Base-by-base conservation (phyloP, 768 basidiomycete species). In the Leccinum sublutescens region DNA sequence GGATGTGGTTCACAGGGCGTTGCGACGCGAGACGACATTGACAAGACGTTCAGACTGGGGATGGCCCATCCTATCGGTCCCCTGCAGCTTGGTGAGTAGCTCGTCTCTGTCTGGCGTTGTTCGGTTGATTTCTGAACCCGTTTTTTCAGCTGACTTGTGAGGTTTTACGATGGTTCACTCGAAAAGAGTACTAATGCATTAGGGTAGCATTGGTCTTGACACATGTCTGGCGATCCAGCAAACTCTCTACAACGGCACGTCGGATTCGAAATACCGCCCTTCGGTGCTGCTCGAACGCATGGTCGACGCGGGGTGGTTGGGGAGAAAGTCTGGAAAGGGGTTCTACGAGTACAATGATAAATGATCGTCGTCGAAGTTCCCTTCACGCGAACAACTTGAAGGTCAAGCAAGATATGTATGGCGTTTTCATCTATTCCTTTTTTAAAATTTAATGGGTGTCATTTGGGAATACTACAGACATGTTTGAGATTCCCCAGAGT, bases 31-130 rank as follows among this genome's bases (percentile, higher is more conserved):
- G 93, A 97, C 53, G 94, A 98, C 70, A 97, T 98, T 59, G 95
- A 98, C 75, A 94, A 88, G 64, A 98, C 95, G 0, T 83, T 98
- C 52, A 89, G 87, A 69, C 78, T 98, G 21, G 96, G 95, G 34
- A 96, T 96, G 93, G 87, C 87, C 62, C 91, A 95, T 68, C 93
- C 94, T 3, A 95, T 97, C 91, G 95, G 95, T 4, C 95, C 95
- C 2, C 76, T 97, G 6, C 91, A 94, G 66, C 82, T 96, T 17
- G 93, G 91, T 85, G 63, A 54, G 74, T 55, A n/a, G 14, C 21
- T 51, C 52, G 4, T 52, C 0, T 1, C 29, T 47, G 27, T 27
- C 31, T 48, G 15, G 31, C 8, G 36, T 36, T 7, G 23, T 12
- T 10, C 8, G 29, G 8, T 33, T 0, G 38, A 7, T 52, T 14